Base-by-base conservation (phyloP, 2,329 filamentous ascomycete genomes). In the Hymenoscyphus fructigenus region DNA sequence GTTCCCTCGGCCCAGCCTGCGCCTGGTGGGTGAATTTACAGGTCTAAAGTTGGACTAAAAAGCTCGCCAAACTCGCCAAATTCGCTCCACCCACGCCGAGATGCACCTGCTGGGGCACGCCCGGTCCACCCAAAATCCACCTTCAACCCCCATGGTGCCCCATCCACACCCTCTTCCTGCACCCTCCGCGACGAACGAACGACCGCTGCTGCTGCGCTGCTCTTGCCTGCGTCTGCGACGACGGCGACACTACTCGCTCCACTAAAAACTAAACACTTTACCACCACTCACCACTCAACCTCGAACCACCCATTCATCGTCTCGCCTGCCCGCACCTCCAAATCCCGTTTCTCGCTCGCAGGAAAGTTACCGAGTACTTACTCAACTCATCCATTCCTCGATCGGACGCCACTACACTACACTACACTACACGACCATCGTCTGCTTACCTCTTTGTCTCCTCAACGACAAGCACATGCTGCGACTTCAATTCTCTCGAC, bases 381-480 rank as follows among this genome's bases (percentile, higher is more conserved):
- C 47, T 53, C 47, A 53, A 53, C 47, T 53, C 47, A 53, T 53
- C 47, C 47, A 53, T 53, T 53, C 47, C 47, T 53, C 47, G 47
- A 53, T 20, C 14, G 9, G 7, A 26, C 47, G 47, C 47, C 47
- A 53, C 20, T 20, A 50, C 44, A 36, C 34, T 36, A 36, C 20
- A 23, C 10, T 14, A 53, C 47, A 53, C 47, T 9, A 23, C 44
- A 50, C 44, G n/a, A 23, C n/a, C 44, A 53, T 53, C 20, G 47
- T 53, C 47, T 23, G 47, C 20, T 53, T 20, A 12, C 23, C 20
- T 53, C 47, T 53, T 53, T 23, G 47, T 53, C 47, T 53, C 20
- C 20, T 26, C 23, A 10, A 53, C 47, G 23, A 53, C 47, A 23
- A 53, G 44, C 44, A 47, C 4, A 47, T 47, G 41, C 41, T 47